Conservation (phyloP, 75 land plant species). For the Cryptomeria japonica region DNA sequence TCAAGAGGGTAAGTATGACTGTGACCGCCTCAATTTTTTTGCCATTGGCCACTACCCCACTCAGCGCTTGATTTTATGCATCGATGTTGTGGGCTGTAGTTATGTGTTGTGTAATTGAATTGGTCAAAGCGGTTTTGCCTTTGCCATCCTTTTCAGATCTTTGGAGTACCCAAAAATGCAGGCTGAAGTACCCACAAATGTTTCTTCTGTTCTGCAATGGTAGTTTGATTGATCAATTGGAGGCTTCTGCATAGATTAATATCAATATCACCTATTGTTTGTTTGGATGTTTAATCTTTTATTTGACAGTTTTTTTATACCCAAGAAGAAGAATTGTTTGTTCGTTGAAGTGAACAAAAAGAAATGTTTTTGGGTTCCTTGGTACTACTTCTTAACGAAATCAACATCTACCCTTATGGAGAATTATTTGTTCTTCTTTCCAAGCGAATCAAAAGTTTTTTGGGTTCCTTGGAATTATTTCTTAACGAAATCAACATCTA, state of each 20-base stretch:
- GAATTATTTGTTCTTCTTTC: not conserved
- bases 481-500: not conserved
- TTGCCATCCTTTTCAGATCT: not conserved
- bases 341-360: not conserved
- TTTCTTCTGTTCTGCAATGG: slow-evolving; percentile 4
- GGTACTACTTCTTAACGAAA: not conserved
- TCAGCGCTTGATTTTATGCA: not conserved
- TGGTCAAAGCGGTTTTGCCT: not conserved
- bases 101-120: not conserved
- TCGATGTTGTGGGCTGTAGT: not conserved
- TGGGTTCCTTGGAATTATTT: not conserved
- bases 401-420: not conserved
- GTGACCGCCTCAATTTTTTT: not conserved
- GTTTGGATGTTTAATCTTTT: not conserved
- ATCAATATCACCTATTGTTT: not conserved
- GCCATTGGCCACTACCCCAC: not conserved
- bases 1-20: slow-evolving; percentile 54
- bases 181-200: not conserved
- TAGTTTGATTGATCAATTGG: not conserved
- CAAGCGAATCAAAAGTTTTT: not conserved
- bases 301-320: not conserved
- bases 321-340: not conserved
- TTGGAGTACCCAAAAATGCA: no score
- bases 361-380: no score
- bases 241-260: not conserved